A percentile compares a stretch with the other conserved stretches of the same genome.
Conservation (phyloP, 2,329 filamentous ascomycete species). For the Fusarium albidum region DNA sequence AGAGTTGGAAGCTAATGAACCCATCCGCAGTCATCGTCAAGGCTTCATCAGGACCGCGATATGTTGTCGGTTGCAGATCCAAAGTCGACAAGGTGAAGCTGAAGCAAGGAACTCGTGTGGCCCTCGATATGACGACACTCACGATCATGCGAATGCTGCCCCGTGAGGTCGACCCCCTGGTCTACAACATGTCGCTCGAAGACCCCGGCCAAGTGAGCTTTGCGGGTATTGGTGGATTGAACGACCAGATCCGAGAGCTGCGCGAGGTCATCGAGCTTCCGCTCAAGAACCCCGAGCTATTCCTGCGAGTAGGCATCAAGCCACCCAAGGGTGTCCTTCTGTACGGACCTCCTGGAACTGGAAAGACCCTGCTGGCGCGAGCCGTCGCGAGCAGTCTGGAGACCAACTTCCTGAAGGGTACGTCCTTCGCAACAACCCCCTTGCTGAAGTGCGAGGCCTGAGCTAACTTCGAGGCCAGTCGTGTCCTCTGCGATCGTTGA, state of each 20-base stretch:
- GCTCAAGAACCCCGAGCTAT: conserved; percentile 98
- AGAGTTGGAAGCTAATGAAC: conserved; percentile 29
- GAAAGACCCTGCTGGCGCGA: conserved; percentile 93
- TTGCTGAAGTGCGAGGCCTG: not conserved
- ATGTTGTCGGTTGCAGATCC: conserved; percentile 97
- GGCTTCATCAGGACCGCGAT: conserved; percentile 94
- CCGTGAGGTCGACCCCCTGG: conserved; percentile 95
- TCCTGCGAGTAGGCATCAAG: conserved; percentile 97
- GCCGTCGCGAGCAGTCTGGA: conserved; percentile 96
- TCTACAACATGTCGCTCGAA: conserved; percentile 99
- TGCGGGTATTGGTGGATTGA: conserved; percentile 94
- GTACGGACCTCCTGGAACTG: conserved; percentile 95
- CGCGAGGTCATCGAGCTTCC: conserved; percentile 98
- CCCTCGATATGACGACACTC: conserved; percentile 98
- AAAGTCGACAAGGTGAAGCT: conserved; percentile 98
- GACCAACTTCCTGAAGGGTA: conserved; percentile 98
- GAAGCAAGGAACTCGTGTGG: conserved; percentile 97
- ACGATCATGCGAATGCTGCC: conserved; percentile 99
- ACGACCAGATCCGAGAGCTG: conserved; percentile 97
- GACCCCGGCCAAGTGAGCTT: conserved; percentile 98
- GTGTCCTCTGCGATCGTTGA: conserved; percentile 99
- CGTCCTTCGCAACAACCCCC: conserved; percentile 20
- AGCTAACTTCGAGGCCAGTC: conserved; percentile 62
- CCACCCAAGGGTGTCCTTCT: conserved; percentile 96
- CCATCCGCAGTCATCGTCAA: conserved; percentile 86